Base-by-base conservation (phyloP, 2,329 filamentous ascomycete genomes). In the Pyrenophora teres region DNA sequence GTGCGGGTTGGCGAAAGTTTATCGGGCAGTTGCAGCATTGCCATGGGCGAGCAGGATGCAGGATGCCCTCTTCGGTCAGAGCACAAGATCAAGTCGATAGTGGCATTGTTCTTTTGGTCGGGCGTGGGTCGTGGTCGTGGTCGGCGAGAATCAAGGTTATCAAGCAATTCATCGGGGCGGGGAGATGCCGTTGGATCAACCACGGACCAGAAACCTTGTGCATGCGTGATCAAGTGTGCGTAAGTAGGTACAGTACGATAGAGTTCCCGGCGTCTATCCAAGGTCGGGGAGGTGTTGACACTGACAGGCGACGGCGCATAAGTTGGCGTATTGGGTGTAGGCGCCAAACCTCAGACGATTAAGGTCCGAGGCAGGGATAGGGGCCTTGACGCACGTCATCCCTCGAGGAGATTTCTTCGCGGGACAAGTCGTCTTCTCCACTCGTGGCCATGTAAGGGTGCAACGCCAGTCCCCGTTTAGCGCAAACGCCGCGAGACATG, bases 381-480 rank as follows among this genome's bases (percentile, higher is more conserved):
- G 50, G 55, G 43, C 49, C 48, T 43, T 50, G 35, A 64, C 60
- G 64, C 63, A 67, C 62, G 62, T 67, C 63, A 68, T 68, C 46
- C 42, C 41, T 50, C 45, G 60, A 62, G 64, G 64, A 64, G 63
- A 67, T 61, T 66, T 65, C 62, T 62, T 40, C 18, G 40, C 48
- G 40, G 36, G 49, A 53, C 59, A 56, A 56, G 46, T 57, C 52
- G 46, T 46, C 49, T 59, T 54, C 57, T 51, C 53, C 50, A 56
- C 49, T 44, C 36, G 15, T 21, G 21, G 48, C 53, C 52, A 49
- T 44, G 30, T 48, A 48, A 46, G 47, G 38, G 35, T 43, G 52
- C 43, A 37, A 33, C 15, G 21, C 43, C 45, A 56, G 50, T 39
- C 57, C 52, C 46, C 54, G 50, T 27, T 53, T 62, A 60, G 61